Evolutionary conservation across 306 rosid species (phyloP).

Genomic region (Cicer bijugum): DNA sequence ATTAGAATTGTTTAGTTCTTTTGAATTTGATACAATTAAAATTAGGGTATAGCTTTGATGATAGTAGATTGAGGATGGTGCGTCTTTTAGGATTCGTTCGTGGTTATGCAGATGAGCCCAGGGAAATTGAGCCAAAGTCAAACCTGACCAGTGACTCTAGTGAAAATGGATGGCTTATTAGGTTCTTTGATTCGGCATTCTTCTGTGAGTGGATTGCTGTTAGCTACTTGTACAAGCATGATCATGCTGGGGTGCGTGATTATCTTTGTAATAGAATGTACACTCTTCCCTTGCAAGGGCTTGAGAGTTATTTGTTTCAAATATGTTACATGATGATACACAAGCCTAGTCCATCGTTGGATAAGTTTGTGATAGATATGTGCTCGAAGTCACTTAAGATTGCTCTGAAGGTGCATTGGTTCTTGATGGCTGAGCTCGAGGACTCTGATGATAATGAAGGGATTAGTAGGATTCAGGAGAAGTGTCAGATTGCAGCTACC

Average conservation of each 20-base stretch:
- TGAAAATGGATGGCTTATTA: constrained; percentile 98
- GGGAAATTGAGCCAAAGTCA: constrained; percentile 81
- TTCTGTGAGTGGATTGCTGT: constrained; percentile 99
- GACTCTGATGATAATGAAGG: constrained; percentile 95
- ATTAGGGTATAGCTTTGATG: constrained; percentile 47
- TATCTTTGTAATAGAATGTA: constrained; percentile 98
- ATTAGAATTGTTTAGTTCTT: constrained; percentile 33
- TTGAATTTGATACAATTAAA: constrained; percentile 49
- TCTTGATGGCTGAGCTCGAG: constrained; percentile 90
- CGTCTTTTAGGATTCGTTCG: constrained; percentile 74
- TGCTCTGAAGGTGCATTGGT: constrained; percentile 96
- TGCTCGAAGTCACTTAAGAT: constrained; percentile 92
- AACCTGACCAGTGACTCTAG: constrained; percentile 69
- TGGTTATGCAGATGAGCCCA: constrained; percentile 71
- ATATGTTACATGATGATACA: constrained; percentile 96
- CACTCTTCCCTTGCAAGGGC: constrained; percentile 84
- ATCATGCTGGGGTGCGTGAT: constrained; percentile 92
- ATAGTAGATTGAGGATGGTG: constrained; percentile 80
- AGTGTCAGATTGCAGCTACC: constrained; percentile 89
- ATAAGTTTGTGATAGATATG: constrained; percentile 89
- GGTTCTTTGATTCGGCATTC: constrained; percentile 95
- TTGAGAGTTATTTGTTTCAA: constrained; percentile 97
- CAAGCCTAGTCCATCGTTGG: constrained; percentile 94
- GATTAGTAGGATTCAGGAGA: constrained; percentile 87
- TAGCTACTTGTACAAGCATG: constrained; percentile 97